phyloP scores from a whole-genome alignment of 2,329 filamentous ascomycete genomes.

The Hypoxylon sp. region DNA sequence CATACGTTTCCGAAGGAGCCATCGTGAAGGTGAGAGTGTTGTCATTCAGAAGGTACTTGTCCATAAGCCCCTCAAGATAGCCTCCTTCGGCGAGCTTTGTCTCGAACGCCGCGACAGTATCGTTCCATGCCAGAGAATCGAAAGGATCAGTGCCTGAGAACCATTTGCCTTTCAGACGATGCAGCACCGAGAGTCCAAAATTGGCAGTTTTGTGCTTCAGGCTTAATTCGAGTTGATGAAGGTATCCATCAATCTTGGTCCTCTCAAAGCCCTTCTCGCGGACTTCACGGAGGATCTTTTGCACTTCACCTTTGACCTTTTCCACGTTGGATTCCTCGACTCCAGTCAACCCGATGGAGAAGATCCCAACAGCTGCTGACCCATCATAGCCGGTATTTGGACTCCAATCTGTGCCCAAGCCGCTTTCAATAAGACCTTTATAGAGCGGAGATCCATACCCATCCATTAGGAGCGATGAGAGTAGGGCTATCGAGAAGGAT shows the following conservation, averaged over 20 bases:
- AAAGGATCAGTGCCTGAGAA: conserved; percentile 96
- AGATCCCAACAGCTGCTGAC: conserved; percentile 82
- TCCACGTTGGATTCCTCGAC: conserved; percentile 84
- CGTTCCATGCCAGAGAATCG: conserved; percentile 91
- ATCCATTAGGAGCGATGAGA: conserved; percentile 89
- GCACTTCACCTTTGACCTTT: conserved; percentile 81
- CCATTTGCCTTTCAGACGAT: conserved; percentile 91
- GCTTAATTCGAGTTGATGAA: conserved; percentile 93
- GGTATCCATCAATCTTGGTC: conserved; percentile 91
- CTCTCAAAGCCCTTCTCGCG: conserved; percentile 85
- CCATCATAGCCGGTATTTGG: conserved; percentile 94
- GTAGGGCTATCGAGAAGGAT: conserved; percentile 85
- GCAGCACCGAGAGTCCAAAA: conserved; percentile 92
- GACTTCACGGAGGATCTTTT: conserved; percentile 78
- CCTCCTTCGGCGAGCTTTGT: conserved; percentile 78
- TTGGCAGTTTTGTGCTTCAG: conserved; percentile 97
- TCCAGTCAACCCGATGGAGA: conserved; percentile 93
- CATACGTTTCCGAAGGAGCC: conserved; percentile 84
- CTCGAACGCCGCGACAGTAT: conserved; percentile 88
- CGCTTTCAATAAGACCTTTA: conserved; percentile 87
- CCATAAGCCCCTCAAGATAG: conserved; percentile 86
- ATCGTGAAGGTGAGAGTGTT: conserved; percentile 94
- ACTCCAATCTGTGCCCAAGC: conserved; percentile 92
- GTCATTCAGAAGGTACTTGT: conserved; percentile 92
- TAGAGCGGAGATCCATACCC: conserved; percentile 97